Evolutionary conservation across 108 stramenopile species (phyloP), one percentile per base, ranked within the genome.

Genomic region (Cyclotella distinguenda): DNA sequence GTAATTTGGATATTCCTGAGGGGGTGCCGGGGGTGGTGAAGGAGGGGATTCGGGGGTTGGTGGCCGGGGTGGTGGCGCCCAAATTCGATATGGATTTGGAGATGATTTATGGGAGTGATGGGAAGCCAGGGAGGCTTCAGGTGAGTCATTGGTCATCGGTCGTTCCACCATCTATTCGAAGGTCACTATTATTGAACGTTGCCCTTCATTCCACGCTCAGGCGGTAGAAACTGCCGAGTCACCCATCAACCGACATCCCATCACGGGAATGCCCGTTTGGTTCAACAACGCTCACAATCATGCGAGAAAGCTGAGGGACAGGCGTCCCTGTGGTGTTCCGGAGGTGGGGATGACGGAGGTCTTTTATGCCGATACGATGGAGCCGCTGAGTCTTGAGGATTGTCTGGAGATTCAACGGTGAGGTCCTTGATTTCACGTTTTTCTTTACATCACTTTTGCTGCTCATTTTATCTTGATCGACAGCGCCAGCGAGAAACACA

Each of bases 291-390:
- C 84, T 9, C 93, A 95, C 82, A 95, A 95, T 60, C 93, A 95
- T 59, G 87, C 88, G 7, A 79, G 93, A 19, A 91, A 95, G 61
- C 61, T 95, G 32, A 75, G 93, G 23, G 93, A 95, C 64, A 61
- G 90, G 43, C 64, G 93, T 32, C 93, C 93, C 8, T 91, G 90
- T 57, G 88, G 88, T 61, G 93, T 95, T 7, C 93, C 93, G 23
- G 93, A 95, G 73, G 93, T 95, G 15, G 93, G 93, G 34, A 95
- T 95, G 93, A 95, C 93, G 2, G 93, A 95, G 67, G 93, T 95
- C 18, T 95, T 90, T 66, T 90, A 90, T 78, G 94, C 90, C 1
- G 90, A 92, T 64, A 87, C 87, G n/a, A 85, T 95, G 82, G 87
- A 87, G 39, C 84, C 88, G 1, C 61, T 94, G 51, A 60, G 52